Conservation (phyloP, 768 basidiomycete species). For the Trametes sanguinea region DNA sequence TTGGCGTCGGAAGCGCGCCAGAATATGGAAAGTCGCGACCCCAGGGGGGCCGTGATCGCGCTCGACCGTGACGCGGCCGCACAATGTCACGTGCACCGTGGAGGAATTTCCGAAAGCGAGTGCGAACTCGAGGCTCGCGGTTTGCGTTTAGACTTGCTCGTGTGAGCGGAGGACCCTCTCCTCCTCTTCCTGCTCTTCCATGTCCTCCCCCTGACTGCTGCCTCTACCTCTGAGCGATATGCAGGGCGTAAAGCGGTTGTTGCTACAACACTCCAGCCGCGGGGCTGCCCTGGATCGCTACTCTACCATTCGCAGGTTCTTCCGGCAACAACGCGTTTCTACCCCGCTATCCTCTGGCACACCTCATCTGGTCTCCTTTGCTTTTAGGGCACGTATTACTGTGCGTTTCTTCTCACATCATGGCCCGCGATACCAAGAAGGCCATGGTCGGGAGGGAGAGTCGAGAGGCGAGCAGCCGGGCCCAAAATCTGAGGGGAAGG, state of each 20-base stretch:
- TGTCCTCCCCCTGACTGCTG: background rate
- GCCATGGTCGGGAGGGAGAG: background rate
- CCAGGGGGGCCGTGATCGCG: background rate
- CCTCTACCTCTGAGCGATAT: background rate
- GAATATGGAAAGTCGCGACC: too few relatives aligned
- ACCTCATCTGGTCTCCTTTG: background rate
- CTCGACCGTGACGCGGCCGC: background rate
- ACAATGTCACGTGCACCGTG: slow-evolving; percentile 4
- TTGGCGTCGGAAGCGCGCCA: too few relatives aligned
- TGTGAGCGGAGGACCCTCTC: background rate
- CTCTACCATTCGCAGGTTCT: slow-evolving; percentile 58
- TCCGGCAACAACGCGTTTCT: slow-evolving; percentile 37
- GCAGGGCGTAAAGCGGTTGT: slow-evolving; percentile 16
- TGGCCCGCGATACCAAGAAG: background rate
- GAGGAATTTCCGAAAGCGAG: background rate
- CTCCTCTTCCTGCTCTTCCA: background rate
- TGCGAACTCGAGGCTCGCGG: background rate
- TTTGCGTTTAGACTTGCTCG: background rate
- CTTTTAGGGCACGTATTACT: background rate
- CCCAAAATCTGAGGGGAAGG: background rate
- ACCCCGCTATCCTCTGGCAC: background rate
- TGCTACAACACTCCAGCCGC: slow-evolving; percentile 24
- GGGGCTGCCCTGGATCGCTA: slow-evolving; percentile 55
- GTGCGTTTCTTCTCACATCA: slow-evolving; percentile 5
- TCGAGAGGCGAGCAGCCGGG: background rate